Base-by-base conservation (phyloP, 2,329 filamentous ascomycete genomes). In the Talaromyces albobiverticillius region DNA sequence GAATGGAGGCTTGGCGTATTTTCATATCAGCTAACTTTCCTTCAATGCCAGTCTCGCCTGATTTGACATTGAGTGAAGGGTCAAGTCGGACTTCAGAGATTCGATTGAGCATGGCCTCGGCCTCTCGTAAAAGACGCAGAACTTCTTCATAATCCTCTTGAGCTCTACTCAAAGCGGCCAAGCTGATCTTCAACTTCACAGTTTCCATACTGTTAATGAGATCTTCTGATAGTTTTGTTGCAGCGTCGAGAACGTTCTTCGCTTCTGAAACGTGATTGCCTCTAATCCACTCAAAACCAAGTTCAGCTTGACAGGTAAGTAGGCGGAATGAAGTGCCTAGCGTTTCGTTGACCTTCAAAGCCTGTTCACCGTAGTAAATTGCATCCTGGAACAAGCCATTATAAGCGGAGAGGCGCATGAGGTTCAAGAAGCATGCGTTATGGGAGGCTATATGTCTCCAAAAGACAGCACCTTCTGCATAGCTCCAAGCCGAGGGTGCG, bases 341-440 rank as follows among this genome's bases (percentile, higher is more conserved):
- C n/a, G 81, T 83, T 55, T 81, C 79, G 20, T 89, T 89, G 56
- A 95, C 82, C 63, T 88, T 90, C 51, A 87, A 78, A 0, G 91
- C 91, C 62, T 94, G 88, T 61, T 96, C 88, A 1, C 88, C 86
- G 61, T 95, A 95, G 67, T 92, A 94, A 0, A 93, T 75, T 2
- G 93, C 93, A 68, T 97, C 93, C 57, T 90, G 86, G 59, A 91
- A 90, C 72, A 95, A 82, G 25, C 94, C 94, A 59, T 94, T 82
- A 60, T 95, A 87, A 1, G 88, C 84, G 62, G 92, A 96, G 1
- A 95, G 77, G 3, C 82, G 81, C 0, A 90, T 90, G 3, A 96
- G 81, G 55, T 91, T 86, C 56, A 86, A 72, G 13, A 95, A 76
- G 53, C 85, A 84, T 26, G 83, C 81, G 62, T 91, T 86, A 18